These are phyloP conservation scores for Acanthamoeba royreba DNA, from an alignment of 208 protist genomes.

Conservation along the genomic window DNA sequence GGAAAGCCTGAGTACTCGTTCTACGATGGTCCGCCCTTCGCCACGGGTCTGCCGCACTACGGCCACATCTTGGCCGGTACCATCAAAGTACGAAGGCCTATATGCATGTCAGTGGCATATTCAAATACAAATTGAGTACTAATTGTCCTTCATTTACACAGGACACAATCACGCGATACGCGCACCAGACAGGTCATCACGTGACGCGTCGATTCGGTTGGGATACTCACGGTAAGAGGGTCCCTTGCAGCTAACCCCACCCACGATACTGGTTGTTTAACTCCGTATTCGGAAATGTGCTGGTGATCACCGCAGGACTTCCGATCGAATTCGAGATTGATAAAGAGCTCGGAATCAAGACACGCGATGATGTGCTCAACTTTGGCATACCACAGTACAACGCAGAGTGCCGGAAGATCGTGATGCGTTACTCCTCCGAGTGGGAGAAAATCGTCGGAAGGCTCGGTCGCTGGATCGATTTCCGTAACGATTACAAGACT, in stretches of 20 bases:
- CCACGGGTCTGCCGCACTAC: conserved; percentile 99
- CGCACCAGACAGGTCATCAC: conserved; percentile 96
- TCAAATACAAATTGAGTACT: neutral
- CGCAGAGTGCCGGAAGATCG: conserved; percentile 95
- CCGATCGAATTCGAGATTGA: conserved; percentile 99
- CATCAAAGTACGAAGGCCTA: conserved; percentile 91
- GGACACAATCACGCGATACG: conserved; percentile 98
- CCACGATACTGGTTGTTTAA: conserved; percentile 6
- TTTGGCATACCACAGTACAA: conserved; percentile 99
- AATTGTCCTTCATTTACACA: neutral
- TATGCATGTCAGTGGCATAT: neutral
- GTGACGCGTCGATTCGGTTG: conserved; percentile 98
- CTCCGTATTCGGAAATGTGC: conserved; percentile 96
- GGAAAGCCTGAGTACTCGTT: conserved; percentile 88
- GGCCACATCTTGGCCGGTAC: conserved; percentile 99
- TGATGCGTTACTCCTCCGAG: conserved; percentile 97
- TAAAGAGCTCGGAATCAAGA: conserved; percentile 90
- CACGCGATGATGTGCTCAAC: conserved; percentile 92
- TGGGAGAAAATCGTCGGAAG: conserved; percentile 96
- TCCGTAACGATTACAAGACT: conserved; percentile 99
- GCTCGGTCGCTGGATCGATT: conserved; percentile 99
- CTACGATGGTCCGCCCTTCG: conserved; percentile 99
- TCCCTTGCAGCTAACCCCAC: neutral
- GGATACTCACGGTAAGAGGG: conserved; percentile 93
- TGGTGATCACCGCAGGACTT: conserved; percentile 79